Evolutionary conservation across 805 yeast genomes (phyloP).

Genomic region (Candida ascalaphidarum): DNA sequence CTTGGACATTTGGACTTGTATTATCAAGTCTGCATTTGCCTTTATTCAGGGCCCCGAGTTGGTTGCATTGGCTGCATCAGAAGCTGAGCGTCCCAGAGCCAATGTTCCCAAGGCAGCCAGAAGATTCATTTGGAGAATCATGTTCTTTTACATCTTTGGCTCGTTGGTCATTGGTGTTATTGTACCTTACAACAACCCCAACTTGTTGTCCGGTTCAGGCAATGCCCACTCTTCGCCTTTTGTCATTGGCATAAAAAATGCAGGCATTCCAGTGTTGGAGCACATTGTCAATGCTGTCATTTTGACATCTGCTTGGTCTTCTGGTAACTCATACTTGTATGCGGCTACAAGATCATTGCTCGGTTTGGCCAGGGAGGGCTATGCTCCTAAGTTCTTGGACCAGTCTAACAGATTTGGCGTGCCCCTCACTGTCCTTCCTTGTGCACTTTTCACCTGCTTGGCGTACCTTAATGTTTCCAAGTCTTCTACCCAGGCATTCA

Average conservation of each 20-base stretch:
- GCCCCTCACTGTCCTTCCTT: constrained; percentile 37
- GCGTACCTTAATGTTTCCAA: constrained; percentile 49
- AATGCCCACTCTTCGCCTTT: constrained; percentile 69
- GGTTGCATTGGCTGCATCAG: constrained; percentile 45
- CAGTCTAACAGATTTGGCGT: constrained; percentile 8
- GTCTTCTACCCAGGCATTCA: constrained; percentile 45
- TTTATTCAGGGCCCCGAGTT: constrained; percentile 42
- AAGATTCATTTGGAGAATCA: constrained; percentile 45
- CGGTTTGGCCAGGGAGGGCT: constrained; percentile 38
- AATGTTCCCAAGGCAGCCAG: constrained; percentile 55
- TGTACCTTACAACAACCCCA: constrained; percentile 18
- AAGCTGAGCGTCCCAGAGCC: constrained; percentile 49
- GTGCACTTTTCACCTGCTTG: constrained; percentile 30
- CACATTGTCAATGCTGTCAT: constrained; percentile 73
- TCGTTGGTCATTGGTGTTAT: constrained; percentile 33
- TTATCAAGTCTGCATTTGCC: constrained; percentile 18
- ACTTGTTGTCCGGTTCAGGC: constrained; percentile 12
- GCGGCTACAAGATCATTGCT: constrained; percentile 61
- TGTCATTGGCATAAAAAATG: constrained; percentile 69
- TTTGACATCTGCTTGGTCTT: constrained; percentile 50
- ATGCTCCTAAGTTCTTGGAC: constrained; percentile 41
- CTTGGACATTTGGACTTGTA: constrained; percentile 15
- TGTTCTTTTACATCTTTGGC: constrained; percentile 30
- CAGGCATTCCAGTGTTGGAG: constrained; percentile 61
- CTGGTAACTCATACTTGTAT: constrained; percentile 44